Evolutionary conservation across 1,284 basidiomycete genomes (phyloP), one percentile per base, ranked within the genome.

Genomic region (Pseudozyma thailandica): DNA sequence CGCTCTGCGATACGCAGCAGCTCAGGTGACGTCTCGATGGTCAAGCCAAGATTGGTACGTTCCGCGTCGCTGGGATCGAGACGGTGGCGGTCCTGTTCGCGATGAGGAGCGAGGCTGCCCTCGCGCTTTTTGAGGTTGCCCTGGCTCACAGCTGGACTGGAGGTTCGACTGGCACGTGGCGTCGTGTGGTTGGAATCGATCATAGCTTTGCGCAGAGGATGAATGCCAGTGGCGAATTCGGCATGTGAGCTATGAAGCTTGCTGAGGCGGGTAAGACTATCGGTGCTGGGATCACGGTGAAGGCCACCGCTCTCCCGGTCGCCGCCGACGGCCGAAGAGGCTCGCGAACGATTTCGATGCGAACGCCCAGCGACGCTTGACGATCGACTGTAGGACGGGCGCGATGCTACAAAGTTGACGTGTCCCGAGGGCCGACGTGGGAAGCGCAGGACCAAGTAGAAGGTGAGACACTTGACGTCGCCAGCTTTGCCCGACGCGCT

Each of bases 401-500:
- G 66, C 16, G 45, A 26, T 4, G 37, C 20, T 4, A 63, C 54
- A 28, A 60, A 60, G 35, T 25, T 51, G 57, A 71, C 48, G 18
- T 70, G 71, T 9, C 56, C 63, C 16, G 56, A 46, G 6, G 51
- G 53, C 26, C 49, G 46, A 37, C 62, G 51, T 8, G 77, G 75
- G 48, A 80, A 79, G 43, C 74, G 65, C 10, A 77, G 57, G 6
- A 80, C 69, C 13, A 80, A 39, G 44, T 75, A 74, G 50, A 80
- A 80, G 7, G 65, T 63, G 13, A 80, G 51, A 41, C 75, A 78
- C 28, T 66, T 59, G 49, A 77, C 60, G 27, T 70, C 59, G 39
- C 75, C 73, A 3, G 61, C 43, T 38, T 70, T 76, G 48, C 70
- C 74, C 4, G 63, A 63, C 16, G 74, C 41, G 27, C 51, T 57